These are phyloP conservation scores for Kuraishia piskuri DNA, from an alignment of 805 yeast species.

Conservation along the genomic window DNA sequence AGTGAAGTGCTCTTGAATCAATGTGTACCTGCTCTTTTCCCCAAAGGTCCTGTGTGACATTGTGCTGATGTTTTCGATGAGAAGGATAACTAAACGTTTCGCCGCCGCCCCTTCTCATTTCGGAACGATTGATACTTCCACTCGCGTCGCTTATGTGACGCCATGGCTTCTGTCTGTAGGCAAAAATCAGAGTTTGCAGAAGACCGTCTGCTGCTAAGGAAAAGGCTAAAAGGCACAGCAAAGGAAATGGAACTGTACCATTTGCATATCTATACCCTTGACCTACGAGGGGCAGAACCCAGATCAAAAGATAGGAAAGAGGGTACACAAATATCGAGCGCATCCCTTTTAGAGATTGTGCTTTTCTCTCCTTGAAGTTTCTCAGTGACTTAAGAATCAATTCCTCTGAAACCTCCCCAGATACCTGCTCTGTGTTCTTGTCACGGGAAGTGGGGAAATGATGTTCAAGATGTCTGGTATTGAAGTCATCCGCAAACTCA, in stretches of 20 bases:
- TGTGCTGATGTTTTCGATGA: not conserved
- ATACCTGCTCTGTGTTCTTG: not conserved
- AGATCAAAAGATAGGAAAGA: conserved; percentile 8
- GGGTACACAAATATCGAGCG: conserved; percentile 13
- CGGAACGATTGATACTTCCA: not conserved
- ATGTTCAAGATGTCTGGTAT: not conserved
- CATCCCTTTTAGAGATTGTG: conserved; percentile 10
- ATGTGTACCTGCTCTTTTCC: too few species aligned
- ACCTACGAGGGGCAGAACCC: conserved; percentile 10
- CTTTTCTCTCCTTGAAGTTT: conserved; percentile 11
- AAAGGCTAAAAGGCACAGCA: conserved; percentile 7
- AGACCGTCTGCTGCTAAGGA: conserved; percentile 13
- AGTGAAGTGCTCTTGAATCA: too few species aligned
- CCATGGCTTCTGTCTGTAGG: conserved; percentile 15
- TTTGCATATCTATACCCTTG: conserved; percentile 9
- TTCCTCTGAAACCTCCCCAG: conserved; percentile 5
- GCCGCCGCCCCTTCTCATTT: not conserved
- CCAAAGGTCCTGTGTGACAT: not conserved
- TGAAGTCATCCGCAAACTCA: not conserved
- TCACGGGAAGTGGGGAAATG: not conserved
- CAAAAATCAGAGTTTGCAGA: conserved; percentile 11
- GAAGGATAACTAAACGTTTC: not conserved
- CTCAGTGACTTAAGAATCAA: conserved; percentile 9
- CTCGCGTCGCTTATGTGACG: conserved; percentile 3
- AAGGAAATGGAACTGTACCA: conserved; percentile 3